Evolutionary conservation across 2,329 filamentous ascomycete genomes (phyloP).

Genomic region (Colletotrichum trifolii): DNA sequence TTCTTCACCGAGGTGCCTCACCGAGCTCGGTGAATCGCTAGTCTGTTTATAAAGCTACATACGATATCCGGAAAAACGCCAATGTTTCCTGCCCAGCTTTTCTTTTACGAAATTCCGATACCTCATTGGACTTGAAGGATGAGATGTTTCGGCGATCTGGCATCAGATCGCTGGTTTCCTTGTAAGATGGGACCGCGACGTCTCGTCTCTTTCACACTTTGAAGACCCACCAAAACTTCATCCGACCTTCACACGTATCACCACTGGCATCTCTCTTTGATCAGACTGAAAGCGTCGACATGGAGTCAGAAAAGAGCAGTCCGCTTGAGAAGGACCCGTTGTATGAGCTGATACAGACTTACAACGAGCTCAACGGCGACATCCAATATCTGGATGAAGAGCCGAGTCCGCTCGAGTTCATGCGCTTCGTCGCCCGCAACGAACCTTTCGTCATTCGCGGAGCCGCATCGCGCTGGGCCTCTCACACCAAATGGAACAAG

Average conservation of each 20-base stretch:
- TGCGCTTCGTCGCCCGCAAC: slow-evolving; percentile 80
- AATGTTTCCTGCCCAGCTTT: no score
- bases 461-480: slow-evolving; percentile 72
- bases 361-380: slow-evolving; percentile 76
- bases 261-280: background rate
- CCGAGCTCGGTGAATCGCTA: no score
- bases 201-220: no score
- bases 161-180: no score
- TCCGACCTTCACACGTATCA: slow-evolving; percentile 11
- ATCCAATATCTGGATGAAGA: slow-evolving; percentile 72
- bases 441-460: slow-evolving; percentile 78
- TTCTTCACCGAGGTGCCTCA: no score
- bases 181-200: no score
- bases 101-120: no score
- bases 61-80: no score
- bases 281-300: background rate
- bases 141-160: no score
- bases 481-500: slow-evolving; percentile 71
- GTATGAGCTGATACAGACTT: slow-evolving; percentile 71
- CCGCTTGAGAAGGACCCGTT: slow-evolving; percentile 50
- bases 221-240: slow-evolving; percentile 4
- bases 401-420: slow-evolving; percentile 82
- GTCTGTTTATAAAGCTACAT: no score
- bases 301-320: background rate
- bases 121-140: no score